Percentiles rank a stretch among this genome's conserved stretches.
phyloP scores from a whole-genome alignment of 345 rosid genomes.

The Geranium brycei region DNA sequence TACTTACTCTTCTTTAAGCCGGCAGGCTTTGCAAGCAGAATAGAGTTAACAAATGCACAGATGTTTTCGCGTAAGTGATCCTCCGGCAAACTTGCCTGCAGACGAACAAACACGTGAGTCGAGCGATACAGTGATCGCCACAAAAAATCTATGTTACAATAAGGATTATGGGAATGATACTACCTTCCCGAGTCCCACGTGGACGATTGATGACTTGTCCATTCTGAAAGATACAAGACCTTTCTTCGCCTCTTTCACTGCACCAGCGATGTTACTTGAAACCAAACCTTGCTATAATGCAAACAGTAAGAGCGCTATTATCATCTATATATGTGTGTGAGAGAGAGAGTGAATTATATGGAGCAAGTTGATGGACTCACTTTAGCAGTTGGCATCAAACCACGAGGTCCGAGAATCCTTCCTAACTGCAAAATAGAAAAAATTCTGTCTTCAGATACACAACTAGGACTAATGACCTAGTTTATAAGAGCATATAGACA shows the following conservation, averaged over 20 bases:
- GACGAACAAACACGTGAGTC: slow-evolving; percentile 4
- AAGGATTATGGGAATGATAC: neutral
- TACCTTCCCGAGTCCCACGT: slow-evolving; percentile 91
- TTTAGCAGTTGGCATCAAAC: slow-evolving; percentile 78
- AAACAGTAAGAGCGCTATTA: slow-evolving; percentile 5
- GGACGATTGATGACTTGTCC: slow-evolving; percentile 87
- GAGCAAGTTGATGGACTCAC: slow-evolving; percentile 30
- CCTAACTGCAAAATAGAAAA: slow-evolving; percentile 42
- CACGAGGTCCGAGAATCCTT: slow-evolving; percentile 73
- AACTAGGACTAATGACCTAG: neutral
- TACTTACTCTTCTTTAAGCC: slow-evolving; percentile 87
- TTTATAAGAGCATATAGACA: neutral
- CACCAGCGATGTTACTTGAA: slow-evolving; percentile 53
- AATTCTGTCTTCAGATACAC: slow-evolving; percentile 1
- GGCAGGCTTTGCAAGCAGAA: slow-evolving; percentile 81
- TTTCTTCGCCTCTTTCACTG: slow-evolving; percentile 66
- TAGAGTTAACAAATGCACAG: slow-evolving; percentile 87
- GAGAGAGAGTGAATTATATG: neutral
- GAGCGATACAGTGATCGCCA: neutral
- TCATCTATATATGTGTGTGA: neutral
- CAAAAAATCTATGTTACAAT: neutral
- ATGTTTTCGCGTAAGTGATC: slow-evolving; percentile 65
- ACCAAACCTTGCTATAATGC: slow-evolving; percentile 73
- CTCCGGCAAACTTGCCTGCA: slow-evolving; percentile 62
- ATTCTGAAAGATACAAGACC: slow-evolving; percentile 71